Evolutionary conservation across 2,329 filamentous ascomycete genomes (phyloP).

Genomic region (Phyllosticta citribraziliensis): DNA sequence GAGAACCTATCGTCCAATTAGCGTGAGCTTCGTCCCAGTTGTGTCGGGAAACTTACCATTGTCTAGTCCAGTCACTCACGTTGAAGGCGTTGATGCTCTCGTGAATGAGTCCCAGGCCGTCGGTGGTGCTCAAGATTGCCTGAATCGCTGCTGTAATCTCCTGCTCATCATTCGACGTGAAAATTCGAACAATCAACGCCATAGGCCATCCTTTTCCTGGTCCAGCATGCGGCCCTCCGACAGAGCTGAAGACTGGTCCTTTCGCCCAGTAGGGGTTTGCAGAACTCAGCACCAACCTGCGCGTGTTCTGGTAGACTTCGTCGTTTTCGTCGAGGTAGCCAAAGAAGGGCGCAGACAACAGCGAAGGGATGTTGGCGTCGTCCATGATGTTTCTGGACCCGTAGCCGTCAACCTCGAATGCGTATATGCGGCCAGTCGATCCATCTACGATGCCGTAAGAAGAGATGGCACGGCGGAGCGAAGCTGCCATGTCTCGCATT

Average conservation of each 20-base stretch:
- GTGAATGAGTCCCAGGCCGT: conserved; percentile 40
- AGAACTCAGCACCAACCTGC: conserved; percentile 33
- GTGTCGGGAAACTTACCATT: conserved; percentile 29
- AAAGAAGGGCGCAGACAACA: conserved; percentile 55
- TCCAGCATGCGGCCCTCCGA: conserved; percentile 41
- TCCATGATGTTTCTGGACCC: conserved; percentile 55
- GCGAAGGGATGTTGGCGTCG: conserved; percentile 60
- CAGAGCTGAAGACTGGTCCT: conserved; percentile 38
- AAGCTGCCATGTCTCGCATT: conserved; percentile 48
- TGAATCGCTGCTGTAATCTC: conserved; percentile 37
- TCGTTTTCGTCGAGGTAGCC: conserved; percentile 39
- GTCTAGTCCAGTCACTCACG: conserved; percentile 36
- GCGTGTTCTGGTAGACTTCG: conserved; percentile 39
- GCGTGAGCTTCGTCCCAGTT: background rate
- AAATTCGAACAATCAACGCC: conserved; percentile 40
- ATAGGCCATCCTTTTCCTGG: conserved; percentile 42
- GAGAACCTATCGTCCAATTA: conserved; percentile 25
- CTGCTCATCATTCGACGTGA: conserved; percentile 38
- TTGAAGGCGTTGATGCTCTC: conserved; percentile 44
- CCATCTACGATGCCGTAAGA: conserved; percentile 32
- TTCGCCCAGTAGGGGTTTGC: conserved; percentile 42
- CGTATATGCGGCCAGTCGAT: conserved; percentile 31
- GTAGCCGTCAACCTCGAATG: conserved; percentile 41
- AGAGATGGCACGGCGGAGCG: conserved; percentile 35
- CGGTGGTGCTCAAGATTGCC: conserved; percentile 38